These are phyloP conservation scores for Beauveria brongniartii DNA, from an alignment of 2,329 filamentous ascomycete species.

Conservation along the genomic window DNA sequence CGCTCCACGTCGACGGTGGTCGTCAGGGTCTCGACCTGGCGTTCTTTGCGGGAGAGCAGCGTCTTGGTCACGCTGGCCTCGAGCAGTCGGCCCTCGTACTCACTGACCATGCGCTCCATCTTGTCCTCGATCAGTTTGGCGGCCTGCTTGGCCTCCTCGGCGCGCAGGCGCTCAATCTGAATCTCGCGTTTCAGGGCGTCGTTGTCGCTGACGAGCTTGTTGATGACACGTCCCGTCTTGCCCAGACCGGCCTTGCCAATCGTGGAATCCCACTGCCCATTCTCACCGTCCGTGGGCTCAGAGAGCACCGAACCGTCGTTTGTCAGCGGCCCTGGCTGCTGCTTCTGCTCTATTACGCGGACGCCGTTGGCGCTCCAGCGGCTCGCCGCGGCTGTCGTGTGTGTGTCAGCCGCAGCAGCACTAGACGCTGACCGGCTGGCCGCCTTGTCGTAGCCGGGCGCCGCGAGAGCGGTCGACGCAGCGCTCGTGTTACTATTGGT, in stretches of 20 bases:
- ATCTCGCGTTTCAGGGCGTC: slow-evolving; percentile 69
- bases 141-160: slow-evolving; percentile 64
- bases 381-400: slow-evolving; percentile 20
- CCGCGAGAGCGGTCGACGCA: slow-evolving; percentile 31
- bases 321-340: slow-evolving; percentile 15
- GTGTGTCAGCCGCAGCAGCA: slow-evolving; percentile 30
- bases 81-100: slow-evolving; percentile 62
- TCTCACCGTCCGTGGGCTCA: slow-evolving; percentile 27
- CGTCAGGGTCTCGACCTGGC: slow-evolving; percentile 63
- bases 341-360: slow-evolving; percentile 23
- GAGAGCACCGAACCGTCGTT: slow-evolving; percentile 20
- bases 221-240: slow-evolving; percentile 72
- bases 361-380: slow-evolving; percentile 25
- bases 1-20: slow-evolving; percentile 56
- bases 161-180: slow-evolving; percentile 54
- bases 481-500: slow-evolving; percentile 46
- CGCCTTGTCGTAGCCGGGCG: slow-evolving; percentile 22
- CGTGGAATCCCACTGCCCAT: slow-evolving; percentile 53
- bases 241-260: slow-evolving; percentile 63
- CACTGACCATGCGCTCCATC: slow-evolving; percentile 58
- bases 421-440: slow-evolving; percentile 1
- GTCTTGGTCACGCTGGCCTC: slow-evolving; percentile 65
- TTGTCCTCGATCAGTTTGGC: slow-evolving; percentile 62
- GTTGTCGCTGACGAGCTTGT: slow-evolving; percentile 73
- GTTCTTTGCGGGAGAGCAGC: slow-evolving; percentile 62